phyloP scores from a whole-genome alignment of 139 green algal species.

The Picochlorum costavermella region DNA sequence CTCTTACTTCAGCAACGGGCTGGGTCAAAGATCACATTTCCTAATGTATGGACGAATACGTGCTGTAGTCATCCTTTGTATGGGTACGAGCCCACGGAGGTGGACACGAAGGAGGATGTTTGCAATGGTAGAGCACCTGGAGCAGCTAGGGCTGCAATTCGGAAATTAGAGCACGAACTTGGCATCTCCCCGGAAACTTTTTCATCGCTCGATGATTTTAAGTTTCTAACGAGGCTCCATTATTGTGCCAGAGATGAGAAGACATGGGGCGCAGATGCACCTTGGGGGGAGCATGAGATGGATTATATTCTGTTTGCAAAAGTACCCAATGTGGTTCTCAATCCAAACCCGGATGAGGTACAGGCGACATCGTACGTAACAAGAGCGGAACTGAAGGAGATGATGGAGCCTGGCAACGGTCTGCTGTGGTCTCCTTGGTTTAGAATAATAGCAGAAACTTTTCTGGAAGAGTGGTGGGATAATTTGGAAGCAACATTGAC shows the following conservation, averaged over 20 bases:
- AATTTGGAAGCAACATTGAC: constrained; percentile 55
- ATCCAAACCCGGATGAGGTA: constrained; percentile 80
- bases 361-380: constrained; percentile 50
- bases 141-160: constrained; percentile 56
- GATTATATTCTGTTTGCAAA: constrained; percentile 87
- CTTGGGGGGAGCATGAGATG: constrained; percentile 91
- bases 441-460: constrained; percentile 76
- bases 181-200: constrained; percentile 48
- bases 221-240: constrained; percentile 82
- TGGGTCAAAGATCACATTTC: constrained; percentile 90
- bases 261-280: constrained; percentile 24
- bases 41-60: constrained; percentile 93
- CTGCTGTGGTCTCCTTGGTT: constrained; percentile 92
- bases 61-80: constrained; percentile 92
- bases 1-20: constrained; percentile 90
- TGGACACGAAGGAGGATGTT: constrained; percentile 40
- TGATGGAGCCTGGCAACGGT: constrained; percentile 62
- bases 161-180: constrained; percentile 90
- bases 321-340: constrained; percentile 26
- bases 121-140: constrained; percentile 37
- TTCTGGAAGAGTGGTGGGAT: constrained; percentile 81
- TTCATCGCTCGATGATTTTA: constrained; percentile 47
- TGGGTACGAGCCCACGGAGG: constrained; percentile 59
- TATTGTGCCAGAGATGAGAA: constrained; percentile 80
- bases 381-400: constrained; percentile 45